Base-by-base conservation (phyloP, 306 rosid species). In the Lathyrus aphaca region DNA sequence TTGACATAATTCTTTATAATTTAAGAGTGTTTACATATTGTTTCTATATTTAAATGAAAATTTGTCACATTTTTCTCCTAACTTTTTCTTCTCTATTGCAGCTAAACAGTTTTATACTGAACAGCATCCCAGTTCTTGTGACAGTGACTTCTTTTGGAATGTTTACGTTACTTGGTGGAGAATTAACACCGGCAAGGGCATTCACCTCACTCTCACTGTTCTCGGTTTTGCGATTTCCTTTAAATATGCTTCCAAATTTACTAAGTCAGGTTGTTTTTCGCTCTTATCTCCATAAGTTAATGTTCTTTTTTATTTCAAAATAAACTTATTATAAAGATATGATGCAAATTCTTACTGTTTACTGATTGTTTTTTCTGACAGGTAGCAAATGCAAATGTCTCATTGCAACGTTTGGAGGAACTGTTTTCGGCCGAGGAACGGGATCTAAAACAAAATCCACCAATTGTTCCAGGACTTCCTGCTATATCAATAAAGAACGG, bases 141-240 rank as follows among this genome's bases (percentile, higher is more conserved):
- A 85, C 96, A 17, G 86, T 88, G 49, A 77, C 82, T 56, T 79
- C 96, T 54, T 92, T 92, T 21, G 92, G 98, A 73, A 44, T 67
- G 73, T 92, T 92, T 81, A 88, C 93, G 61, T 71, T 88, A 75
- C 88, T 88, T 76, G 98, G 98, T 43, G 96, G 96, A 45, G 79
- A 90, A 18, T 72, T 92, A 79, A 90, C 98, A 62, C 96, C 98
- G 53, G 81, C 98, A 46, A 86, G 89, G 64, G 96, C 98, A 51
- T 92, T 92, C 71, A 90, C 98, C 57, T 89, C 98, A 29, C 85
- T 90, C 30, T 88, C 98, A 45, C 85, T 92, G 25, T 92, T 90
- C 64, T 71, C 98, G 2, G 81, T 92, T 69, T 70, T 92, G 76
- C 88, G 93, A 35, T 73, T 17, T 81, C 98, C 98, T 72, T 73